Evolutionary conservation across 1,139 yeast species (phyloP), one percentile per base, ranked within the genome.

Genomic region (Starmera stellimalicola): DNA sequence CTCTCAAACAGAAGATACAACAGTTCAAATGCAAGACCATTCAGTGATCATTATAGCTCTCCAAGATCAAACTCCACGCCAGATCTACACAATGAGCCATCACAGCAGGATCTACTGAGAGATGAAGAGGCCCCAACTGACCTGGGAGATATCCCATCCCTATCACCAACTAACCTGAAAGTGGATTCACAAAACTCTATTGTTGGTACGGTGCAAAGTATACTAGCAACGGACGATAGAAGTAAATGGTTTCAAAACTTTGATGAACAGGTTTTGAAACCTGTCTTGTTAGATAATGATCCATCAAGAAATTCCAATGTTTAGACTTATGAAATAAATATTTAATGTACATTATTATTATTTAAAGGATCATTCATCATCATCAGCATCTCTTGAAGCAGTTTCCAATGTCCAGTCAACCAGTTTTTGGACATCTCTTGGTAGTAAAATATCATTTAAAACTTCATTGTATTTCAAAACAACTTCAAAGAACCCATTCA

Each of bases 201-300:
- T 7, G 50, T 47, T n/a, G 43, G 40, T 7, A 38, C 48, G 0
- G 48, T 49, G 2, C 48, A 43, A 22, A 48, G 42, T 31, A 44
- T 49, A n/a, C 30, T 49, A 11, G 43, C 46, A n/a, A 43, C 40
- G 6, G 51, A 48, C 16, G 55, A 51, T 29, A 41, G 44, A 23
- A 82, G 93, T 10, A 77, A 75, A 50, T 91, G 99, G 96, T 91
- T 91, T 57, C 78, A 85, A 18, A 80, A 77, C 48, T 84, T 91
- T 54, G 99, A 91, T 54, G 95, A 91, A 47, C 83, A 85, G 52
- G 93, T 91, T n/a, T 68, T 91, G 45, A 93, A 91, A 55, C 99
- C 99, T 0, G 97, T 91, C 0, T 68, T 91, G 38, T 68, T 91
- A 42, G 98, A 91, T 49, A 67, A 38, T 25, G 41, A 48, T 10